Base-by-base conservation (phyloP, 2,329 filamentous ascomycete genomes). In the Aureobasidium melanogenum region DNA sequence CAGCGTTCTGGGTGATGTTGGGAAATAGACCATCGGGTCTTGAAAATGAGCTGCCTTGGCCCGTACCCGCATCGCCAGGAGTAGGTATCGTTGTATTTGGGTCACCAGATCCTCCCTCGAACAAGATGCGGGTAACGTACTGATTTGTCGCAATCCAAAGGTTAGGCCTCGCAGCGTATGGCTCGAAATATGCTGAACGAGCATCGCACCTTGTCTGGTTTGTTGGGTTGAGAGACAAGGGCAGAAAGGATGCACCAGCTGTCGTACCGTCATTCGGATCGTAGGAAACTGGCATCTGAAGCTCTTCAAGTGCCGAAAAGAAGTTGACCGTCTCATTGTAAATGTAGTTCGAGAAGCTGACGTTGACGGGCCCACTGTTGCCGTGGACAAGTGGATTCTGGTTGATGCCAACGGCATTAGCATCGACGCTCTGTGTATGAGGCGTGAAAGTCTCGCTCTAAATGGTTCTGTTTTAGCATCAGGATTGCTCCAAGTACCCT, bases 281-380 rank as follows among this genome's bases (percentile, higher is more conserved):
- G 46, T 69, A 68, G 8, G 69, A 67, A 8, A 69, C 74, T 0
- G 71, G 68, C 17, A 78, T 66, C 19, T 71, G 72, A 1, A 78
- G 66, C 39, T 71, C 67, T 24, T 74, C 72, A 58, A 77, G 64
- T 7, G 70, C 75, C 38, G 68, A 67, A 58, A 75, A 74, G 28
- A 74, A 69, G 51, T 70, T 68, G 44, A 68, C 68, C 2, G 72
- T 72, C 55, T 71, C 66, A 32, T 71, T 71, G 63, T 74, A 77
- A 60, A 73, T 70, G 58, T 70, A 76, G 32, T 68, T 67, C 2
- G 75, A 71, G 66, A 80, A 82, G 9, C 77, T 79, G 39, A 80
- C 71, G 12, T 80, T 77, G 19, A 83, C 74, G 1, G 80, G 80
- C 0, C 81, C 81, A 3, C 66, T 67, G 9, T 66, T 71, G 6